These are phyloP conservation scores for Tillandsia fasciculata DNA, from an alignment of 176 grass and related monocot species.

Conservation along the genomic window DNA sequence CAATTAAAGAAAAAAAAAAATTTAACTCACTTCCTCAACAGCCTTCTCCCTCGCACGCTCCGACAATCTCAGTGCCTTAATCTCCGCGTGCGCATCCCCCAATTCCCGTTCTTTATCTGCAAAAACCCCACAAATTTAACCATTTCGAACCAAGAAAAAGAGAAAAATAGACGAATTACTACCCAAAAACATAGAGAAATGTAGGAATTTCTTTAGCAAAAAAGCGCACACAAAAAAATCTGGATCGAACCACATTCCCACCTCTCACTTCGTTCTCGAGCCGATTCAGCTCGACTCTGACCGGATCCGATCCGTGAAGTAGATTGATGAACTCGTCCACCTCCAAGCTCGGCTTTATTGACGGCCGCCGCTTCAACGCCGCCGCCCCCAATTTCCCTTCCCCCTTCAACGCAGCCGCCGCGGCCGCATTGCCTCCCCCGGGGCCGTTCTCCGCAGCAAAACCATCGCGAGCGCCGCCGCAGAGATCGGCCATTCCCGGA, in stretches of 20 bases:
- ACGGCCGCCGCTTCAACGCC: slow-evolving; percentile 26
- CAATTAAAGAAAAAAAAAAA: neutral
- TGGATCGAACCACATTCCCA: slow-evolving; percentile 34
- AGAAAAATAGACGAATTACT: too few relatives aligned
- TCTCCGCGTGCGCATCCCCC: slow-evolving; percentile 74
- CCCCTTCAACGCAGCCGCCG: slow-evolving; percentile 13
- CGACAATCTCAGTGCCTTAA: slow-evolving; percentile 70
- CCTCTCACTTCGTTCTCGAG: slow-evolving; percentile 86
- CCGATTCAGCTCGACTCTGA: slow-evolving; percentile 80
- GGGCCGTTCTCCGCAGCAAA: neutral
- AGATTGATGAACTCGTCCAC: slow-evolving; percentile 97
- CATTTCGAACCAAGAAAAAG: too few relatives aligned
- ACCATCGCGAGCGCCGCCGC: slow-evolving; percentile 11
- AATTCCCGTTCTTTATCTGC: slow-evolving; percentile 93
- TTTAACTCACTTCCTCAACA: slow-evolving; percentile 73
- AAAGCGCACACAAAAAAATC: neutral
- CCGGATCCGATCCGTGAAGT: slow-evolving; percentile 95
- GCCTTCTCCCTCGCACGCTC: slow-evolving; percentile 97
- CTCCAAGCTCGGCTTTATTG: slow-evolving; percentile 67
- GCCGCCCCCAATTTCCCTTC: slow-evolving; percentile 10
- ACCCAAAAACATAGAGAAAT: too few relatives aligned
- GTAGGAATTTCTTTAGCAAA: neutral
- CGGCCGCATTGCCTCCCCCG: neutral
- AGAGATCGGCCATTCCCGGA: slow-evolving; percentile 45
- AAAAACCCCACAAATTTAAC: neutral